Evolutionary conservation across 306 rosid species (phyloP).

Genomic region (Oxytropis ochrocephala): DNA sequence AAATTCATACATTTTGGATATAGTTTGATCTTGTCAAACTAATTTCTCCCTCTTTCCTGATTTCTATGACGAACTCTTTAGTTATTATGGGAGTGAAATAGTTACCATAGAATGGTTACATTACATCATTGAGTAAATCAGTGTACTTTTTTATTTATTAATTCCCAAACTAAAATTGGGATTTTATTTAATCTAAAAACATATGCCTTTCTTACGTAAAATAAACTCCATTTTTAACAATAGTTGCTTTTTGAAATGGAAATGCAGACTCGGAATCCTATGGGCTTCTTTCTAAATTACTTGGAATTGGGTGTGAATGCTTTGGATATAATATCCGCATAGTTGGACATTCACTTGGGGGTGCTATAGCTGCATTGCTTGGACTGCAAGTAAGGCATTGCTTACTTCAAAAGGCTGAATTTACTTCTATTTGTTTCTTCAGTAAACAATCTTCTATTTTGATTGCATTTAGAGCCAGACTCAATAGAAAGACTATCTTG

Average conservation of each 20-base stretch:
- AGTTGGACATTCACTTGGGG: slow-evolving; percentile 97
- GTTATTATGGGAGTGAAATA: slow-evolving; percentile 12
- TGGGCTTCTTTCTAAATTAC: slow-evolving; percentile 73
- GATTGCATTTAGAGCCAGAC: slow-evolving; percentile 6
- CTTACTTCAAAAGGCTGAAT: slow-evolving; percentile 13
- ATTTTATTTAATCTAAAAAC: not conserved
- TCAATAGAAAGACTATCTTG: not conserved
- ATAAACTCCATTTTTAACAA: slow-evolving; percentile 5
- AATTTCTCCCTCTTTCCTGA: slow-evolving; percentile 10
- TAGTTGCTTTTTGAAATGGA: slow-evolving; percentile 23
- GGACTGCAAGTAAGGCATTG: slow-evolving; percentile 71
- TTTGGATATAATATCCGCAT: slow-evolving; percentile 70
- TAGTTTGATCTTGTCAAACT: not conserved
- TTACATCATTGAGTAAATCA: not conserved
- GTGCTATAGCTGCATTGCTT: slow-evolving; percentile 75
- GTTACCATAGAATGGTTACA: not conserved
- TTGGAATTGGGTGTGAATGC: slow-evolving; percentile 80
- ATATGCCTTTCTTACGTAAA: not conserved
- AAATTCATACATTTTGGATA: slow-evolving; percentile 4
- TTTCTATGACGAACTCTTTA: not conserved
- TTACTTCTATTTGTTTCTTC: slow-evolving; percentile 1
- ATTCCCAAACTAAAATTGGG: slow-evolving; percentile 2
- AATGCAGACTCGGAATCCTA: slow-evolving; percentile 57
- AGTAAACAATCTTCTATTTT: slow-evolving; percentile 12
- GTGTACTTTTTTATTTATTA: not conserved